Evolutionary conservation across 164 flowering plant species (phyloP).

Genomic region (Macadamia tetraphylla): DNA sequence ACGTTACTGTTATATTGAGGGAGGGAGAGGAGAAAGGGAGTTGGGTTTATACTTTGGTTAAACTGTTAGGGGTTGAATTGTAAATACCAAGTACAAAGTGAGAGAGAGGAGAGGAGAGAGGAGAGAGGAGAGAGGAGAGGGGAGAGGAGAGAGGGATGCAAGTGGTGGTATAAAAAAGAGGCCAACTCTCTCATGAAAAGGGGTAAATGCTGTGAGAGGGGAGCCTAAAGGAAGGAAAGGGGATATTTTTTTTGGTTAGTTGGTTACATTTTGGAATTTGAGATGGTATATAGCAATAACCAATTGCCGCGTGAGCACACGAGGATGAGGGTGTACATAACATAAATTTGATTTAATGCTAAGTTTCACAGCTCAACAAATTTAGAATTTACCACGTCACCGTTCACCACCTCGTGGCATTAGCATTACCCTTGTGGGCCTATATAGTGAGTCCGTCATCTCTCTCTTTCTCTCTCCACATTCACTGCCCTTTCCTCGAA

Average conservation of each 20-base stretch:
- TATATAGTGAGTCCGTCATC: no score
- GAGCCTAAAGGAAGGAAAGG: not conserved
- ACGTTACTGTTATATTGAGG: no score
- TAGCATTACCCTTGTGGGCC: no score
- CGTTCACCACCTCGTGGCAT: no score
- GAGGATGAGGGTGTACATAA: constrained; percentile 21
- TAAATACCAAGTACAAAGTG: not conserved
- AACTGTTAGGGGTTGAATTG: no score
- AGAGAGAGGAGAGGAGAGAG: not conserved
- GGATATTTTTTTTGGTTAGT: not conserved
- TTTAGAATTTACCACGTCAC: no score
- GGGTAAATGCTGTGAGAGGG: constrained; percentile 28
- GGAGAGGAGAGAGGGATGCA: not conserved
- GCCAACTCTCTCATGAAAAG: constrained; percentile 32
- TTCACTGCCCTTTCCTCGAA: no score
- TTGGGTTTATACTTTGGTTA: no score
- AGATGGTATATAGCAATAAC: constrained; percentile 12
- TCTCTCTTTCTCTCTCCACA: no score
- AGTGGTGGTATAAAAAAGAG: constrained; percentile 13
- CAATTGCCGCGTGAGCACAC: constrained; percentile 38
- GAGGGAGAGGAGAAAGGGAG: no score
- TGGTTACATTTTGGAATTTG: not conserved
- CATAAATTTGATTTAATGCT: not conserved
- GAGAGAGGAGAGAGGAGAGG: not conserved
- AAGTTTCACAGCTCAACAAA: not conserved